phyloP scores from a whole-genome alignment of 129 eudicot genomes.

The Apium graveolens region DNA sequence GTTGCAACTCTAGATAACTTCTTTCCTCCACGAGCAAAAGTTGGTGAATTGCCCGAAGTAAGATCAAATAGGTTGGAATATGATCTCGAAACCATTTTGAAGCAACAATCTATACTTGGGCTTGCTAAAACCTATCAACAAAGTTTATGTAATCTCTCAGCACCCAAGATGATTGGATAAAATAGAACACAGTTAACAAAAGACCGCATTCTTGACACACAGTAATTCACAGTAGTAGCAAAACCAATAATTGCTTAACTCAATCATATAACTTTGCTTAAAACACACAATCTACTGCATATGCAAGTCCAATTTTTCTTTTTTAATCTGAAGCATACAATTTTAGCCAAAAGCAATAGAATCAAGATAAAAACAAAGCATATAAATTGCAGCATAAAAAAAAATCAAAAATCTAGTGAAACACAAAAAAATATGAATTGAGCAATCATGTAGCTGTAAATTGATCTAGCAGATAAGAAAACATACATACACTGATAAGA shows the following conservation, averaged over 20 bases:
- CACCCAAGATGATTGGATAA: not conserved
- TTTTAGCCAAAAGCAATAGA: not conserved
- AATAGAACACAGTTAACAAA: not conserved
- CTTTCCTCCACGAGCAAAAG: constrained; percentile 49
- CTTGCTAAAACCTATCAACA: constrained; percentile 7
- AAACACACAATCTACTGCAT: not conserved
- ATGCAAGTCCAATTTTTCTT: not conserved
- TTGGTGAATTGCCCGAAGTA: constrained; percentile 64
- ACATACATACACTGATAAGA: not conserved
- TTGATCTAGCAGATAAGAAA: not conserved
- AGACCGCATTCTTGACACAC: not conserved
- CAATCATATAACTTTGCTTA: not conserved
- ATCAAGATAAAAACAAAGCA: not conserved
- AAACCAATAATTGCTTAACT: not conserved
- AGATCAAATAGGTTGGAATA: constrained; percentile 79
- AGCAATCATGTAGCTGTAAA: not conserved
- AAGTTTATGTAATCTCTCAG: not conserved
- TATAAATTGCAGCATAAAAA: not conserved
- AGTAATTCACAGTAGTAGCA: not conserved
- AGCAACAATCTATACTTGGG: not conserved
- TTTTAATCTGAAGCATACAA: not conserved
- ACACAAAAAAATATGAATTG: not conserved
- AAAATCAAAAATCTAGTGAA: not conserved
- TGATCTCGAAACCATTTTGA: constrained; percentile 76
- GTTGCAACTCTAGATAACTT: constrained; percentile 79